A percentile compares a stretch with the other conserved stretches of the same genome.
Evolutionary conservation across 352 stramenopile genomes (phyloP).

Genomic region (Globisporangium canariense): DNA sequence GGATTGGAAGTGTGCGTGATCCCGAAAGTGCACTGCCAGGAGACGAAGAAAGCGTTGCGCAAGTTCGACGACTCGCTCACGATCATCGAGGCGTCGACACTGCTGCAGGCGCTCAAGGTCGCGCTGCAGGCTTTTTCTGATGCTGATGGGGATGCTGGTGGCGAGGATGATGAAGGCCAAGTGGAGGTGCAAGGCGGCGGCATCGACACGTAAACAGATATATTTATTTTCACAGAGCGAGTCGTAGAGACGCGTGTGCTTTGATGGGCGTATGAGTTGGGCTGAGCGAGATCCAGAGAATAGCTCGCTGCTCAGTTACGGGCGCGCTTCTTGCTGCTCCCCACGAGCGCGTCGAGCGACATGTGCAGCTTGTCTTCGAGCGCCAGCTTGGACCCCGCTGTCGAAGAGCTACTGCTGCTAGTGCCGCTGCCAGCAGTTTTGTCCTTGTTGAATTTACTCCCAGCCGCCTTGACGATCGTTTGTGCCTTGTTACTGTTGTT

Average conservation of each 20-base stretch:
- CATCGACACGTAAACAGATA: constrained; percentile 14
- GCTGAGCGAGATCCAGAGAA: no score
- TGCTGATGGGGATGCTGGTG: not conserved
- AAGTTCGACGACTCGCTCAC: constrained; percentile 57
- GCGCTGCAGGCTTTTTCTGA: constrained; percentile 31
- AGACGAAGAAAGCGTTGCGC: constrained; percentile 36
- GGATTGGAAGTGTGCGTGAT: constrained; percentile 73
- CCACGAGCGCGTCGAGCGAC: constrained; percentile 61
- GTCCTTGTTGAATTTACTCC: constrained; percentile 10
- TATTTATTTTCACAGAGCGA: constrained; percentile 16
- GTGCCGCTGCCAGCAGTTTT: not conserved
- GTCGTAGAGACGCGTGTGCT: not conserved
- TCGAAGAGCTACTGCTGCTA: not conserved
- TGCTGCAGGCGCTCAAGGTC: constrained; percentile 63
- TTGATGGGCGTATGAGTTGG: not conserved
- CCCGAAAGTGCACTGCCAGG: constrained; percentile 43
- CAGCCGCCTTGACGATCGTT: constrained; percentile 11
- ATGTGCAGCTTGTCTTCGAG: constrained; percentile 67
- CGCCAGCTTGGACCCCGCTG: constrained; percentile 25
- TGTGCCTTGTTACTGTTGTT: constrained; percentile 24
- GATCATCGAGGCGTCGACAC: constrained; percentile 62
- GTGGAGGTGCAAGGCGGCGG: not conserved
- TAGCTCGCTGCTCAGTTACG: constrained; percentile 11
- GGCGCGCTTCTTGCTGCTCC: constrained; percentile 21
- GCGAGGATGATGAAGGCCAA: not conserved